Evolutionary conservation across 2,329 filamentous ascomycete genomes (phyloP), one percentile per base, ranked within the genome.

Genomic region (Herpotrichia juniperi): DNA sequence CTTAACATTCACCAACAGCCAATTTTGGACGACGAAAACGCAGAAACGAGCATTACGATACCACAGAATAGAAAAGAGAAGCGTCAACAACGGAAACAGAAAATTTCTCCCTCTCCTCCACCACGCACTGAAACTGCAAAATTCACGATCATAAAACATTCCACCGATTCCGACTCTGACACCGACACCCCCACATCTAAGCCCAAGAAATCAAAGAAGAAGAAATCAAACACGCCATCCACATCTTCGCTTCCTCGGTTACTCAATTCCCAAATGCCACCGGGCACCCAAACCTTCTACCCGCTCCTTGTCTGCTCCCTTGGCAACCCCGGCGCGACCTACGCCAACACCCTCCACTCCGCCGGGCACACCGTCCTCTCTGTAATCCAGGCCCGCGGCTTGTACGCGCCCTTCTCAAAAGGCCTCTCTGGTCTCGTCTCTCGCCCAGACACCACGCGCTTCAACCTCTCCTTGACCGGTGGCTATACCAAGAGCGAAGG

Each of bases 301-400:
- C 75, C 78, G 32, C 85, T 96, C 62, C 84, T 97, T 50, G 81
- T 97, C 64, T 84, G 92, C 77, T 94, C 91, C 56, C 83, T 99
- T 57, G 94, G 94, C 61, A 97, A 97, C 64, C 91, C 90, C 6
- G 63, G 64, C 50, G 78, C 85, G 2, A 71, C 76, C 19, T 93
- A 93, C 74, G 83, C 84, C 59, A 82, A 88, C 57, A 96, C 90
- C 17, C 86, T 93, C 7, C 94, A 97, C 76, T 93, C 87, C 21
- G 91, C 92, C 12, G 94, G 93, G 10, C 93, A 97, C 77, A 83
- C 86, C 50, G 83, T 91, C n/a, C 42, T 54, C 24, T 10, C 17
- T 10, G 78, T 82, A 2, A 42, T 68, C 35, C 57, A 37, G 12
- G 11, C 28, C 11, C 43, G 43, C 17, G 42, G 24, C 16, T 51